Evolutionary conservation across 2,329 filamentous ascomycete genomes (phyloP).

Genomic region (Albophoma yamanashiensis): DNA sequence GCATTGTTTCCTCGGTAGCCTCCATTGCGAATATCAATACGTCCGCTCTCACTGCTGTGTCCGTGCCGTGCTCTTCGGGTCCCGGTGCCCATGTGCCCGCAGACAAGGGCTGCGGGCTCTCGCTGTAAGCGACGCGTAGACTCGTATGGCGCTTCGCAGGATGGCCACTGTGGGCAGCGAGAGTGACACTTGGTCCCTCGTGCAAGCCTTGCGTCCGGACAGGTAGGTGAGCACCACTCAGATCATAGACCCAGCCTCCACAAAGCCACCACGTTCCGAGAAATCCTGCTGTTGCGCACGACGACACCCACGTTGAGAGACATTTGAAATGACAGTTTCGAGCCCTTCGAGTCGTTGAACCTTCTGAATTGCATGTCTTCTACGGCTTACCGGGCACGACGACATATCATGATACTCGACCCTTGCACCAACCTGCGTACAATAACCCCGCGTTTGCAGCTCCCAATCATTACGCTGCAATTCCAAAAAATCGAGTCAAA

Average conservation of each 20-base stretch:
- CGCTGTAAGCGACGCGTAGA: neutral
- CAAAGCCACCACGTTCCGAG: neutral
- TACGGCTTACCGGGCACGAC: conserved; percentile 4
- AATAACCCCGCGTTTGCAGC: conserved; percentile 19
- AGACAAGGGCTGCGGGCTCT: neutral
- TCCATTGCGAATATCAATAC: neutral
- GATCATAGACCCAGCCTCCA: neutral
- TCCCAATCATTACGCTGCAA: conserved; percentile 18
- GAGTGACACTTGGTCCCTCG: too few species aligned
- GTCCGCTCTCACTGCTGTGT: neutral
- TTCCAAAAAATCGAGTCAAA: conserved; percentile 24
- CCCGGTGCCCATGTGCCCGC: neutral
- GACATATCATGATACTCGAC: conserved; percentile 11
- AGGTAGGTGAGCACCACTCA: too few species aligned
- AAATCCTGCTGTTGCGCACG: neutral
- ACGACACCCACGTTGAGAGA: too few species aligned
- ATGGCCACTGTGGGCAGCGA: too few species aligned
- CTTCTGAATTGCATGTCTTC: neutral
- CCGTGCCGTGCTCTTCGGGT: neutral
- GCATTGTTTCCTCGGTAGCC: neutral
- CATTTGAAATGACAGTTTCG: too few species aligned
- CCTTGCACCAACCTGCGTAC: conserved; percentile 12
- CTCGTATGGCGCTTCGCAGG: neutral
- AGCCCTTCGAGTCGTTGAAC: too few species aligned
- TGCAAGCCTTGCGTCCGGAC: neutral